Percentiles rank a stretch among this genome's conserved stretches.
Evolutionary conservation across 495 filamentous ascomycete genomes (phyloP).

Genomic region (Paragyromitra xinjiangensis): DNA sequence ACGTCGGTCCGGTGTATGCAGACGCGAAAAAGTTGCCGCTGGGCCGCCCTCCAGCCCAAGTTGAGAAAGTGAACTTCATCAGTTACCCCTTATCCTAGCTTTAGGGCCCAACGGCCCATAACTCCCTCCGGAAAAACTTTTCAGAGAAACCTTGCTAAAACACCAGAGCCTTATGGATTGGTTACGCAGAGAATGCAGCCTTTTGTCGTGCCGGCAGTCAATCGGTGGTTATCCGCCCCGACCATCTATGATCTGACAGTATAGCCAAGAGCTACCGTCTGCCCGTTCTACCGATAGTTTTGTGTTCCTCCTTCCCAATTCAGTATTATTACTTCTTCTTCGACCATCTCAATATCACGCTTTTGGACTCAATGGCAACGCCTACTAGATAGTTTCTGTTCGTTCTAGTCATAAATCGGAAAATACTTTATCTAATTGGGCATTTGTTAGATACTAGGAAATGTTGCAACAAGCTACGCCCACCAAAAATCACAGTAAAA

Average conservation of each 20-base stretch:
- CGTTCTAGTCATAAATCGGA: too few relatives aligned
- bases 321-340: background rate
- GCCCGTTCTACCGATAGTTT: conserved; percentile 34
- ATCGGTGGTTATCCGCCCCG: too few relatives aligned
- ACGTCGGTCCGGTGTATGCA: conserved; percentile 15
- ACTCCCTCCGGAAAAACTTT: conserved; percentile 37
- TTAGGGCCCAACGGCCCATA: conserved; percentile 31
- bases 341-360: background rate
- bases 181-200: background rate
- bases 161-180: conserved; percentile 10
- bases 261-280: conserved; percentile 4
- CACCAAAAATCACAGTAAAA: too few relatives aligned
- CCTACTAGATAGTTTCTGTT: too few relatives aligned
- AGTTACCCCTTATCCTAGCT: conserved; percentile 16
- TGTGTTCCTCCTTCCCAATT: conserved; percentile 2
- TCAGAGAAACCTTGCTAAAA: conserved; percentile 10
- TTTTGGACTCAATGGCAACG: too few relatives aligned
- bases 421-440: too few relatives aligned
- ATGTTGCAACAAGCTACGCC: too few relatives aligned
- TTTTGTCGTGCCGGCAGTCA: background rate
- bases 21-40: background rate
- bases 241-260: conserved; percentile 19
- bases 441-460: too few relatives aligned
- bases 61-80: background rate
- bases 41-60: background rate